Base-by-base conservation (phyloP, 2,329 filamentous ascomycete species). In the Orbilia brochopaga region DNA sequence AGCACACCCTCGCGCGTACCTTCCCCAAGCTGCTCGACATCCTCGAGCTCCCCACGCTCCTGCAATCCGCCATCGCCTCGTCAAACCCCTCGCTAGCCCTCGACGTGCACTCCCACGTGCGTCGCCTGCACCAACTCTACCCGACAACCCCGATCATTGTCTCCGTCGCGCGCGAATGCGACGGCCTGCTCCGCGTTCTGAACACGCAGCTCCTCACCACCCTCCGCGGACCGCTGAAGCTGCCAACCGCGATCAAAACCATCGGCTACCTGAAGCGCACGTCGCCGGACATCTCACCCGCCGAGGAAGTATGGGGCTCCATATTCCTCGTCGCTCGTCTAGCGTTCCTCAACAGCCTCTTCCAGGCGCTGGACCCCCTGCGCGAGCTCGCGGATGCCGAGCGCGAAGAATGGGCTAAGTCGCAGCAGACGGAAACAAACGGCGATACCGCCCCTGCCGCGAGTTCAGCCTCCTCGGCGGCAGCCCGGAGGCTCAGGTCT, bases 91-190 rank as follows among this genome's bases (percentile, higher is more conserved):
- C 92, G 1, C 90, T 91, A 0, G 92, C 92, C 0, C 83, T 99
- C 35, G 94, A 99, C 79, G 84, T 99, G 1, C 90, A 96, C 78
- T 89, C 90, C n/a, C 94, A 97, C 78, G 94, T 97, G 78, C 90
- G 91, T 75, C 87, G 94, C 6, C 83, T 99, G 4, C 87, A 92
- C 72, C 86, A 87, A 0, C 82, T 97, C 27, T 96, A 97, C 78
- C 90, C 92, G 0, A 83, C 88, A 58, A 96, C 92, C 0, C 82
- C 85, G 0, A 82, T 97, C 48, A 85, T 97, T 24, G 83, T 83
- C 17, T 88, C 89, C 23, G 88, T 97, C 19, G 84, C 87, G 8
- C 78, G 81, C 1, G 91, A 97, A 78, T 90, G 93, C 8, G 91
- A 96, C 76, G 87, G 87, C 59, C 90, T 91, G 40, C 96, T 97